A percentile compares a stretch with the other conserved stretches of the same genome.
These are phyloP conservation scores for Fusarium subtropicale DNA, from an alignment of 2,329 filamentous ascomycete species.

Conservation along the genomic window DNA sequence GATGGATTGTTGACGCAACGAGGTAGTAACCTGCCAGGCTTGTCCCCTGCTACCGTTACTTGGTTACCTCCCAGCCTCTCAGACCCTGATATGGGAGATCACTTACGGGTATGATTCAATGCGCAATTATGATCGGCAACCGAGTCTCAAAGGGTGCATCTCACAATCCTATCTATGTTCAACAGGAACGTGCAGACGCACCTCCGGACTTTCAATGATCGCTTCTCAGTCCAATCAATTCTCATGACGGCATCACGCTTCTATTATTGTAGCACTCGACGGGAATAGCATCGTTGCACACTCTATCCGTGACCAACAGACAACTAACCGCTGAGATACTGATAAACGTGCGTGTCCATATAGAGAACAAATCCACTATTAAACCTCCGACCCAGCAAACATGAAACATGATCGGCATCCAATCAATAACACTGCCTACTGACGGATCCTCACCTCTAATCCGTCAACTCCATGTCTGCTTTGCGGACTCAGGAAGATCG, in stretches of 20 bases:
- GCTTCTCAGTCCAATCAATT: constrained; percentile 13
- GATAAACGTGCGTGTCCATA: constrained; percentile 8
- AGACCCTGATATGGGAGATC: background rate
- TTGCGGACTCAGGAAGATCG: constrained; percentile 41
- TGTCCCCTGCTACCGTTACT: background rate
- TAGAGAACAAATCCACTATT: constrained; percentile 5
- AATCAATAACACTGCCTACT: constrained; percentile 23
- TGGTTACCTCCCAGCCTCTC: constrained; percentile 1
- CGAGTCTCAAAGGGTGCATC: constrained; percentile 1
- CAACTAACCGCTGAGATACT: background rate
- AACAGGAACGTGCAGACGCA: constrained; percentile 14
- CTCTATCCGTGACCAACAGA: constrained; percentile 4
- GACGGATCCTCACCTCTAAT: constrained; percentile 21
- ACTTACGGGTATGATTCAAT: constrained; percentile 10
- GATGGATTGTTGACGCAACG: background rate
- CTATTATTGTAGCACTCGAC: constrained; percentile 25
- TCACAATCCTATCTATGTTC: constrained; percentile 1
- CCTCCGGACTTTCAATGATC: background rate
- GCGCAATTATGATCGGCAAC: constrained; percentile 35
- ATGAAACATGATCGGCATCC: constrained; percentile 37
- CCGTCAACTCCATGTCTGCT: constrained; percentile 23
- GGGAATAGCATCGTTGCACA: constrained; percentile 8
- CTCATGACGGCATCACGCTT: constrained; percentile 5
- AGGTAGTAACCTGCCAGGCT: background rate
- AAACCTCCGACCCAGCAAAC: constrained; percentile 26